A percentile compares a stretch with the other conserved stretches of the same genome.
Conservation (phyloP, 257 asterid genomes). For the Nicotiana sylvestris region DNA sequence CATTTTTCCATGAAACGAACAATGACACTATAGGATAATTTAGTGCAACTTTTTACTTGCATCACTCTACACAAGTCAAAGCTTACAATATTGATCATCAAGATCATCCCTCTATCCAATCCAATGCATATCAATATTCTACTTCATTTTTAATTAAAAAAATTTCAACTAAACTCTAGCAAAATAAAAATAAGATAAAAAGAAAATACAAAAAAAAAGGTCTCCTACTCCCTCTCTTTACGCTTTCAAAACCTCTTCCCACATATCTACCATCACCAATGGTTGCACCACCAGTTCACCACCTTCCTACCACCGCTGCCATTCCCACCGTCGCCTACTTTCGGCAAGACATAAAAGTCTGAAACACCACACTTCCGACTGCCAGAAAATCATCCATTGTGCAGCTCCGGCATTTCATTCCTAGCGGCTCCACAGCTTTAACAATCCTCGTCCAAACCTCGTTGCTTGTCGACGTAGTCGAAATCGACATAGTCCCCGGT, state of each 20-base stretch:
- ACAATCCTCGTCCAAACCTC: slow-evolving; percentile 56
- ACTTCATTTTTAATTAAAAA: slow-evolving; percentile 21
- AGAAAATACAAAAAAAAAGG: slow-evolving; percentile 26
- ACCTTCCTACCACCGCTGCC: background rate
- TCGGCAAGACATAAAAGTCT: slow-evolving; percentile 54
- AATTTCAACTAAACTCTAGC: slow-evolving; percentile 4
- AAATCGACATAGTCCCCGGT: slow-evolving; percentile 63
- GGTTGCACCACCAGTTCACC: background rate
- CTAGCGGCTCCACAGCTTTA: slow-evolving; percentile 60
- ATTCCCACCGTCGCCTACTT: slow-evolving; percentile 19
- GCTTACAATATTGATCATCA: slow-evolving; percentile 30
- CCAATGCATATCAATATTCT: slow-evolving; percentile 36
- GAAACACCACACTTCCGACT: slow-evolving; percentile 59
- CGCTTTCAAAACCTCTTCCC: slow-evolving; percentile 21
- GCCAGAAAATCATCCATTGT: slow-evolving; percentile 64
- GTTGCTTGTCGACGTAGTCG: slow-evolving; percentile 50
- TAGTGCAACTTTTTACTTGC: slow-evolving; percentile 8
- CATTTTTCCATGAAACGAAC: slow-evolving; percentile 8
- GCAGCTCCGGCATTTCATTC: slow-evolving; percentile 72
- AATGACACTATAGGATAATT: background rate
- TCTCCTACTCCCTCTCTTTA: slow-evolving; percentile 27
- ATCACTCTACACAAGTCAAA: slow-evolving; percentile 28
- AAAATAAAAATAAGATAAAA: slow-evolving; percentile 16
- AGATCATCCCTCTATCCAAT: slow-evolving; percentile 20
- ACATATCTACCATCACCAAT: slow-evolving; percentile 13